Conservation (phyloP, 1,139 yeast species). For the Yamadazyma taylorii region DNA sequence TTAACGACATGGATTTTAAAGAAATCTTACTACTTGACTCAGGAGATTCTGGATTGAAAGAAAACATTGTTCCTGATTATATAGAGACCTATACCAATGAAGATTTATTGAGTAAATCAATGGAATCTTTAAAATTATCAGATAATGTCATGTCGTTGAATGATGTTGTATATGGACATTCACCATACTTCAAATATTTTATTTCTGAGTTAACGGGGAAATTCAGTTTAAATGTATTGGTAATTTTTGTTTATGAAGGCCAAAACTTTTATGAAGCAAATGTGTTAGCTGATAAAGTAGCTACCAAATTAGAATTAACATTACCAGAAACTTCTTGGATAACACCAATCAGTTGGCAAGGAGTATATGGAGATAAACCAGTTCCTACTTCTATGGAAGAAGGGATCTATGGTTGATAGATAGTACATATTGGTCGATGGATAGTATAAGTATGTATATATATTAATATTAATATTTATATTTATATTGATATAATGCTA, state of each 20-base stretch:
- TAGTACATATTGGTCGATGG: no score
- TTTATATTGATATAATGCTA: no score
- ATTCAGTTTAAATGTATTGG: slow-evolving; percentile 26
- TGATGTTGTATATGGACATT: slow-evolving; percentile 14
- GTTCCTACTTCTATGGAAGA: slow-evolving; percentile 71
- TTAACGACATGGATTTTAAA: slow-evolving; percentile 37
- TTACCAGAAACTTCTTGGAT: slow-evolving; percentile 28
- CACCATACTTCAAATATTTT: slow-evolving; percentile 18
- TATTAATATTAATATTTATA: no score
- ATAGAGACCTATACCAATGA: slow-evolving; percentile 35
- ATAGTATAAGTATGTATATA: no score
- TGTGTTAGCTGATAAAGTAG: slow-evolving; percentile 45
- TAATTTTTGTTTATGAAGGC: slow-evolving; percentile 78
- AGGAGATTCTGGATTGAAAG: slow-evolving; percentile 59
- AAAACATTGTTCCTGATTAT: slow-evolving; percentile 22
- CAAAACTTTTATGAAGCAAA: slow-evolving; percentile 80
- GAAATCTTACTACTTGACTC: slow-evolving; percentile 67
- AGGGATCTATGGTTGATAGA: slow-evolving; percentile 64
- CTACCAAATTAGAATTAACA: slow-evolving; percentile 28
- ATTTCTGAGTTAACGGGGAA: slow-evolving; percentile 11
- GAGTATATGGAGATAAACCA: slow-evolving; percentile 75
- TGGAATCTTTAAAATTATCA: slow-evolving; percentile 29
- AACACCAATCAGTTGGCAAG: slow-evolving; percentile 78
- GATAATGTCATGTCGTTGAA: slow-evolving; percentile 10
- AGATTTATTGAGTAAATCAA: slow-evolving; percentile 32